Conservation (phyloP, 768 basidiomycete genomes). For the Cyclocybe cylindracea region DNA sequence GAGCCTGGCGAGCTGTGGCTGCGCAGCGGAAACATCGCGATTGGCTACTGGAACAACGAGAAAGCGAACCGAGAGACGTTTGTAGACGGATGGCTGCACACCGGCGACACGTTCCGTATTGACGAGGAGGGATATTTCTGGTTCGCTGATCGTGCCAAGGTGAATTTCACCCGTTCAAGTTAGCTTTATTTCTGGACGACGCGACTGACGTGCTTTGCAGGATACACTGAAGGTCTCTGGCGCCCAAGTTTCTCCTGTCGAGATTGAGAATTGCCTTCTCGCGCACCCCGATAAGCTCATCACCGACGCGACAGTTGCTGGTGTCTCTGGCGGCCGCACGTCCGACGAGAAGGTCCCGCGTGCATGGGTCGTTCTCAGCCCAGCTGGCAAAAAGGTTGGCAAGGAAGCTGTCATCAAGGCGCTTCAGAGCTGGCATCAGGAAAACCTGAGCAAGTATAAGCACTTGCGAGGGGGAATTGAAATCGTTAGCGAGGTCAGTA, state of each 20-base stretch:
- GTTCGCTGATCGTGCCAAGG: constrained; percentile 79
- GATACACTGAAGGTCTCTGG: constrained; percentile 84
- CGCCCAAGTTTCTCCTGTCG: constrained; percentile 76
- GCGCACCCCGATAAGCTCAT: constrained; percentile 63
- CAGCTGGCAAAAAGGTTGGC: constrained; percentile 52
- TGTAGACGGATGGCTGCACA: constrained; percentile 70
- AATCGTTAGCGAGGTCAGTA: constrained; percentile 58
- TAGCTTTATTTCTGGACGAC: neutral
- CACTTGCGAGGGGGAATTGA: constrained; percentile 76
- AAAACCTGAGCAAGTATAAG: constrained; percentile 72
- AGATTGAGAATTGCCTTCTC: constrained; percentile 70
- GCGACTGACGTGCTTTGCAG: constrained; percentile 28
- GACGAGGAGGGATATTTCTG: constrained; percentile 65
- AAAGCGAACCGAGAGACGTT: constrained; percentile 69
- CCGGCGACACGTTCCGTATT: constrained; percentile 70
- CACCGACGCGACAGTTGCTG: constrained; percentile 68
- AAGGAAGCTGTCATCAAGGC: constrained; percentile 37
- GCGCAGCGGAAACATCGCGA: constrained; percentile 51
- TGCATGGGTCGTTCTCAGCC: constrained; percentile 76
- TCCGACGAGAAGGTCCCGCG: constrained; percentile 74
- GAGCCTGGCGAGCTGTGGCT: constrained; percentile 73
- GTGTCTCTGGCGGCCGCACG: constrained; percentile 70
- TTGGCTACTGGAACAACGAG: constrained; percentile 76
- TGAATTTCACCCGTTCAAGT: constrained; percentile 18
- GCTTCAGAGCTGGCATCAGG: constrained; percentile 62